Conservation (phyloP, 2,329 filamentous ascomycete genomes). For the Penicillium sp. region DNA sequence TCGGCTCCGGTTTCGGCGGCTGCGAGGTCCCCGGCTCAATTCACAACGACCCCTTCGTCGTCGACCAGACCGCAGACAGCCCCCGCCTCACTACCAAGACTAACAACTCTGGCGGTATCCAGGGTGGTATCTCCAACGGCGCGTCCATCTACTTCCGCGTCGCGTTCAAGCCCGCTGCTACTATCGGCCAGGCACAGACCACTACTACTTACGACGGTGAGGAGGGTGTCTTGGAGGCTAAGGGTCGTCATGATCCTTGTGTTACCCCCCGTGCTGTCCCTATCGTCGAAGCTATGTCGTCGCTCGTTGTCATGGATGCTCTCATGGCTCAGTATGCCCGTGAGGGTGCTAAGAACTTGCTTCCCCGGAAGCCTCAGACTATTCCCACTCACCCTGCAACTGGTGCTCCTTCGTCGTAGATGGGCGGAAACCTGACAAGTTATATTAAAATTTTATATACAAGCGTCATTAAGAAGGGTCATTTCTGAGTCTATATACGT, state of each 20-base stretch:
- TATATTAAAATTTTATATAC: slow-evolving; percentile 4
- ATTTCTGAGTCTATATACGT: not conserved
- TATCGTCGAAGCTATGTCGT: slow-evolving; percentile 79
- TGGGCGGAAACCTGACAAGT: not conserved
- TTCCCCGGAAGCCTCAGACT: slow-evolving; percentile 43
- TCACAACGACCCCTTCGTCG: slow-evolving; percentile 87
- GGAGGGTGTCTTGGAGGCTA: slow-evolving; percentile 78
- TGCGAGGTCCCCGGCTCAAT: slow-evolving; percentile 81
- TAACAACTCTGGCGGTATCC: slow-evolving; percentile 92
- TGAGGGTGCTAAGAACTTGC: slow-evolving; percentile 47
- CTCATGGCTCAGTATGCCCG: slow-evolving; percentile 75
- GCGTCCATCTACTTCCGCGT: slow-evolving; percentile 92
- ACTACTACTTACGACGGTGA: slow-evolving; percentile 76
- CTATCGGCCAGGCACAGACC: slow-evolving; percentile 82
- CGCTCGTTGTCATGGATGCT: slow-evolving; percentile 82
- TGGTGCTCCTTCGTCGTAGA: slow-evolving; percentile 11
- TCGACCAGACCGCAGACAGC: slow-evolving; percentile 38
- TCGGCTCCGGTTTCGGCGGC: slow-evolving; percentile 88
- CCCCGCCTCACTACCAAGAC: slow-evolving; percentile 79
- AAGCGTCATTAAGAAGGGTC: slow-evolving; percentile 3
- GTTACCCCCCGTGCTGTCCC: slow-evolving; percentile 81
- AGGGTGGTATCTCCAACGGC: slow-evolving; percentile 93
- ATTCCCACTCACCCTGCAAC: slow-evolving; percentile 37
- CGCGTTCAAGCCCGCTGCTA: slow-evolving; percentile 92
- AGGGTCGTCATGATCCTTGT: slow-evolving; percentile 91